These are phyloP conservation scores for Nakazawaea ernobii DNA, from an alignment of 805 yeast genomes.

Conservation along the genomic window DNA sequence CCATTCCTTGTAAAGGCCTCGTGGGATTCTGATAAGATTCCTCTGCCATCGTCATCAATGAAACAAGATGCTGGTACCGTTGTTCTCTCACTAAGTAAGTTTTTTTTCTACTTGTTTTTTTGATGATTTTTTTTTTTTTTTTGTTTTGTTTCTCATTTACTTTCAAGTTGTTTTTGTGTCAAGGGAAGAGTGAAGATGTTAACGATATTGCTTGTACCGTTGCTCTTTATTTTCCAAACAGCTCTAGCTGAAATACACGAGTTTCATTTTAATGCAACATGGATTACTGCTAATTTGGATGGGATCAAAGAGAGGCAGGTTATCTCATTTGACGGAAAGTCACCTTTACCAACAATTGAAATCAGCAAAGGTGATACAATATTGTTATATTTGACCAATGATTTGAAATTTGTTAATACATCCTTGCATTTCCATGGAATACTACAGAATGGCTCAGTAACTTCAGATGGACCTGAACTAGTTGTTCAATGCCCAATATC, in stretches of 20 bases:
- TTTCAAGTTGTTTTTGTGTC: too few relatives aligned
- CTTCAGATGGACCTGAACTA: conserved; percentile 78
- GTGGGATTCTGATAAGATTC: neutral
- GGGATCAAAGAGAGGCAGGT: conserved; percentile 49
- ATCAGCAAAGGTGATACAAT: conserved; percentile 61
- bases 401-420: conserved; percentile 46
- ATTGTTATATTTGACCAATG: conserved; percentile 55
- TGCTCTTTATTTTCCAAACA: neutral
- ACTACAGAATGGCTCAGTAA: conserved; percentile 53
- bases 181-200: neutral
- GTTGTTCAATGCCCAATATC: conserved; percentile 78
- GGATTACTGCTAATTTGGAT: conserved; percentile 65
- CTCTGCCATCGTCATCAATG: neutral
- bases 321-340: conserved; percentile 61
- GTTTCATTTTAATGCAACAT: conserved; percentile 50
- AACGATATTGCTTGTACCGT: neutral
- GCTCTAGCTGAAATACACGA: conserved; percentile 38
- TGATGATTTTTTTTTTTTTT: neutral
- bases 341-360: conserved; percentile 72
- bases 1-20: neutral
- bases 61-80: too few relatives aligned
- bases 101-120: neutral
- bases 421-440: conserved; percentile 78
- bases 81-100: too few relatives aligned
- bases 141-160: neutral